Conservation (phyloP, 805 yeast species). For the Clavispora santaluciae region DNA sequence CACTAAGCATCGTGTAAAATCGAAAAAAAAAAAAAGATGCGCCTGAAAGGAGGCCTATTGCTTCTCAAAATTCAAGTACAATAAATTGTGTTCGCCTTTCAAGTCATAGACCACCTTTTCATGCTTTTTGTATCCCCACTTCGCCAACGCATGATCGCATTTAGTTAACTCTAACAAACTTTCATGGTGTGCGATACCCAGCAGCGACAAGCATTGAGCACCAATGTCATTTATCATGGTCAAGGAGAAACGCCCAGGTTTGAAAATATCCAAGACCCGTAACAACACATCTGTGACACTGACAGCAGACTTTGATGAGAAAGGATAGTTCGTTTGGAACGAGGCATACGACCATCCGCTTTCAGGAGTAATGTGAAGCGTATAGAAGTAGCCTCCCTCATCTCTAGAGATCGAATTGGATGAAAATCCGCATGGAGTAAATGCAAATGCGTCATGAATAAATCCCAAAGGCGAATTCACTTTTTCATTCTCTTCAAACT, state of each 20-base stretch:
- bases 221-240: slow-evolving; percentile 30
- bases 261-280: slow-evolving; percentile 59
- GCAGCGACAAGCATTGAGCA: not conserved
- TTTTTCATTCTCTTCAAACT: slow-evolving; percentile 2
- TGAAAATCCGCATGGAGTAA: slow-evolving; percentile 92
- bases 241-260: slow-evolving; percentile 69
- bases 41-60: not conserved
- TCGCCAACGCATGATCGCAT: slow-evolving; percentile 21
- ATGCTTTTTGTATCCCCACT: slow-evolving; percentile 48
- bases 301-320: slow-evolving; percentile 28
- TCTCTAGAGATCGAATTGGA: slow-evolving; percentile 72
- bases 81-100: slow-evolving; percentile 60
- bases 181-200: slow-evolving; percentile 1
- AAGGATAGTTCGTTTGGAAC: slow-evolving; percentile 82
- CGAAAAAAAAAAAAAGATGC: not conserved
- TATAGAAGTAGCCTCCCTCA: slow-evolving; percentile 50
- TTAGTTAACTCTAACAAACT: slow-evolving; percentile 6
- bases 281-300: slow-evolving; percentile 52
- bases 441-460: slow-evolving; percentile 80
- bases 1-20: not conserved
- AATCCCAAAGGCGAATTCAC: slow-evolving; percentile 25
- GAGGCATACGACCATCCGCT: slow-evolving; percentile 93
- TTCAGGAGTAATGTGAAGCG: slow-evolving; percentile 94
- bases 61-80: slow-evolving; percentile 63
- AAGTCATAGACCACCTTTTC: slow-evolving; percentile 74